phyloP scores from a whole-genome alignment of 1,284 basidiomycete species.

The Malassezia nana region DNA sequence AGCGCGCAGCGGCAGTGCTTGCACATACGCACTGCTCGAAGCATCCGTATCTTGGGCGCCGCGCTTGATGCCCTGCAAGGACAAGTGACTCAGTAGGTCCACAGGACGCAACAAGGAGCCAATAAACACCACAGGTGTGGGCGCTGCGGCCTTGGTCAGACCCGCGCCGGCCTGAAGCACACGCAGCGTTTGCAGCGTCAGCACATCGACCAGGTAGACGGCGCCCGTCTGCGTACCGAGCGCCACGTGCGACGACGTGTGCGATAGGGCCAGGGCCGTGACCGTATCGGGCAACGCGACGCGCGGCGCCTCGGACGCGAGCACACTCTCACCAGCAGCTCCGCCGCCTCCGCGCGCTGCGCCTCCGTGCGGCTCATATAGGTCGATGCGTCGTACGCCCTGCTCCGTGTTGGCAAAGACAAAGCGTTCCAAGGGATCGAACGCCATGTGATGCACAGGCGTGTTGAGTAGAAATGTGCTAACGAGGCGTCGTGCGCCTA shows the following conservation, averaged over 20 bases:
- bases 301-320: neutral
- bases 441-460: conserved; percentile 60
- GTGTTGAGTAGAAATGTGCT: conserved; percentile 71
- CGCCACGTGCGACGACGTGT: conserved; percentile 58
- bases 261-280: conserved; percentile 63
- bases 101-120: conserved; percentile 21
- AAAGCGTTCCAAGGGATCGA: conserved; percentile 73
- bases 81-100: conserved; percentile 21
- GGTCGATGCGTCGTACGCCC: conserved; percentile 61
- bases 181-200: conserved; percentile 77
- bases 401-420: conserved; percentile 62
- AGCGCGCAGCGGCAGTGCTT: conserved; percentile 2
- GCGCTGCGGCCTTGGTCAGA: conserved; percentile 17
- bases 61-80: conserved; percentile 15
- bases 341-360: conserved; percentile 7
- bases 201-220: conserved; percentile 74
- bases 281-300: conserved; percentile 49
- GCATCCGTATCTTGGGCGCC: neutral
- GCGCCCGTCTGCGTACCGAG: conserved; percentile 51
- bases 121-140: conserved; percentile 28
- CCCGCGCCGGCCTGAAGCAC: conserved; percentile 50
- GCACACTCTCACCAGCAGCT: neutral
- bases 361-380: conserved; percentile 55
- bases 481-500: conserved; percentile 64
- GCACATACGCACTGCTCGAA: conserved; percentile 5